phyloP scores from a whole-genome alignment of 1,284 basidiomycete species.

The Ustilago xerochloae region DNA sequence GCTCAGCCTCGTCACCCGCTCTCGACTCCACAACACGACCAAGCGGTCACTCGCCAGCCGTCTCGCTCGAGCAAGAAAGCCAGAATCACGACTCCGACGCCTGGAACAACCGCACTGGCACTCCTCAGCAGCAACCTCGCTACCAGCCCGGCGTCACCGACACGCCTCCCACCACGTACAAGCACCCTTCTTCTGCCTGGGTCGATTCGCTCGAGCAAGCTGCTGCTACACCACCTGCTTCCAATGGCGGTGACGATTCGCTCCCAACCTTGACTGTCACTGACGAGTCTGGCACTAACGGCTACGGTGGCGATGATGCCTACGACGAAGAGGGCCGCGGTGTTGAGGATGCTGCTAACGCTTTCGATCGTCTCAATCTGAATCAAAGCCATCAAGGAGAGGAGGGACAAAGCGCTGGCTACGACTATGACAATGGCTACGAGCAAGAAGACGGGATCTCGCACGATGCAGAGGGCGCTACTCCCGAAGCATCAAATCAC shows the following conservation, averaged over 20 bases:
- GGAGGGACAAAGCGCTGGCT: not conserved
- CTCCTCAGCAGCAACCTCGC: constrained; percentile 4
- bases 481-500: constrained; percentile 7
- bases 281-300: constrained; percentile 30
- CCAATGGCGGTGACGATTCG: constrained; percentile 19
- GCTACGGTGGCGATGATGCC: constrained; percentile 1
- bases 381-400: constrained; percentile 4
- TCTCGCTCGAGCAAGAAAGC: constrained; percentile 38
- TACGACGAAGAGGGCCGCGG: not conserved
- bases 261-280: constrained; percentile 43
- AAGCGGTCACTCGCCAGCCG: constrained; percentile 2
- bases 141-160: constrained; percentile 13
- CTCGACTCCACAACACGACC: not conserved
- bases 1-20: constrained; percentile 10
- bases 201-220: constrained; percentile 45
- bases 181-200: constrained; percentile 26
- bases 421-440: constrained; percentile 6
- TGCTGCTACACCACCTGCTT: constrained; percentile 37
- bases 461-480: not conserved
- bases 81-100: constrained; percentile 4
- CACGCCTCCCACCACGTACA: constrained; percentile 32
- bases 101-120: constrained; percentile 5
- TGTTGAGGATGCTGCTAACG: constrained; percentile 22
- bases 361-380: constrained; percentile 22
- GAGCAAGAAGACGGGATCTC: constrained; percentile 8